Conservation (phyloP, 2,329 filamentous ascomycete genomes). For the Fonsecaea pugnacius region DNA sequence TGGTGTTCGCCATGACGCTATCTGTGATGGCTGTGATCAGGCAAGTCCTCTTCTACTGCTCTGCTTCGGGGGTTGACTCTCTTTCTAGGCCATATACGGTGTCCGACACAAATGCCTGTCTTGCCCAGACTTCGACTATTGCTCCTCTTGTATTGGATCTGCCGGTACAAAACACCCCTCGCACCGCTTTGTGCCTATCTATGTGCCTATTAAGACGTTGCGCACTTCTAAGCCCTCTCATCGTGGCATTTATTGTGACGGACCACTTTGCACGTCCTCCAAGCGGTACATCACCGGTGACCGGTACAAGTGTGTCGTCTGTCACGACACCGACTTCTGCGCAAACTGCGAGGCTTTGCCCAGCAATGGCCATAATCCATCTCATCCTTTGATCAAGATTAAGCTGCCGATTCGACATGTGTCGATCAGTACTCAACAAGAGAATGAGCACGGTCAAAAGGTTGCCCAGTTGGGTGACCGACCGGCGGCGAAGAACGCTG, state of each 20-base stretch:
- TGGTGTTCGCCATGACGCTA: slow-evolving; percentile 79
- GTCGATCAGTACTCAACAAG: slow-evolving; percentile 80
- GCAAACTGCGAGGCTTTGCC: slow-evolving; percentile 90
- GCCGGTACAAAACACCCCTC: slow-evolving; percentile 72
- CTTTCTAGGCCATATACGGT: slow-evolving; percentile 72
- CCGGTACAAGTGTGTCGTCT: slow-evolving; percentile 97
- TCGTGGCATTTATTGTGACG: slow-evolving; percentile 90
- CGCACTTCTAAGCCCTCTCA: slow-evolving; percentile 59
- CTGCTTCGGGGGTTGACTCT: not conserved
- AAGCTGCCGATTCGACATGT: slow-evolving; percentile 89
- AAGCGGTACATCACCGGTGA: slow-evolving; percentile 73
- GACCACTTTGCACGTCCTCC: slow-evolving; percentile 75
- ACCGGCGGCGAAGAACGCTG: slow-evolving; percentile 50
- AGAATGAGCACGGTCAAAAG: slow-evolving; percentile 69
- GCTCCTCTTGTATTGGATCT: slow-evolving; percentile 71
- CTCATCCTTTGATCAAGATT: slow-evolving; percentile 97
- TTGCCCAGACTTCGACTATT: slow-evolving; percentile 98
- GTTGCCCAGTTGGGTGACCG: slow-evolving; percentile 76
- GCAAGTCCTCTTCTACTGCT: slow-evolving; percentile 42
- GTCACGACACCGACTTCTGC: slow-evolving; percentile 93
- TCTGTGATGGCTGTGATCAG: slow-evolving; percentile 92
- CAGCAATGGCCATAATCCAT: slow-evolving; percentile 82
- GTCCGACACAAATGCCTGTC: slow-evolving; percentile 95
- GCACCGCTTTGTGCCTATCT: slow-evolving; percentile 88
- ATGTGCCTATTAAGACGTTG: slow-evolving; percentile 62